Base-by-base conservation (phyloP, 2,329 filamentous ascomycete species). In the Rosellinia necatrix region DNA sequence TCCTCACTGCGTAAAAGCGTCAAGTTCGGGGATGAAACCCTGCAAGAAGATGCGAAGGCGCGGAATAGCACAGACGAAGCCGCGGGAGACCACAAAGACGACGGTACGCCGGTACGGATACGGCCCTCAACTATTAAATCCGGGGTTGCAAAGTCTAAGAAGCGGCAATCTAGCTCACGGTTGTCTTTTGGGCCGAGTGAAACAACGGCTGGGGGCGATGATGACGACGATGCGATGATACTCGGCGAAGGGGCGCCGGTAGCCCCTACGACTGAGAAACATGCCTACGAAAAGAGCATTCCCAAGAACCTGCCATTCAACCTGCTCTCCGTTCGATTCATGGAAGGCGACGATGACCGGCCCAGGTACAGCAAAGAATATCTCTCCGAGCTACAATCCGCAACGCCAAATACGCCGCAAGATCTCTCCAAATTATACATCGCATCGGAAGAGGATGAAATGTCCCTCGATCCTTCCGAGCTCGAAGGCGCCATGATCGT, bases 291-390 rank as follows among this genome's bases (percentile, higher is more conserved):
- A 59, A 85, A 83, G 60, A 77, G 73, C 19, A 65, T 78, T 4
- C 71, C 76, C 0, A 72, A 80, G 1, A 77, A 73, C 74, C 75
- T 59, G 0, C 78, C 47, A 66, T 78, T 59, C 72, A 56, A 54
- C 15, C 68, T 78, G 2, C 72, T 90, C 0, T 84, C 84, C 0
- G 71, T 84, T 52, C 79, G 85, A 6, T 78, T 82, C 1, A 76
- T 78, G 5, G 81, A 85, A 12, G 75, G 74, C 9, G 86, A 90
- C 12, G 85, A 88, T 13, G 87, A 87, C 48, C 79, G 88, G 32
- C 92, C 91, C 0, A 88, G 78, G 56, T 97, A 99, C 71, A 96
- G 83, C 76, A 90, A 89, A 67, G 91, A 96, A 65, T 91, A 93
- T 63, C 79, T 99, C 17, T 86, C 90, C 29, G 91, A 96, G 70